These are phyloP conservation scores for button mushroom (Agaricus bisporus) DNA, from an alignment of 768 basidiomycete species.

Conservation along the genomic window DNA sequence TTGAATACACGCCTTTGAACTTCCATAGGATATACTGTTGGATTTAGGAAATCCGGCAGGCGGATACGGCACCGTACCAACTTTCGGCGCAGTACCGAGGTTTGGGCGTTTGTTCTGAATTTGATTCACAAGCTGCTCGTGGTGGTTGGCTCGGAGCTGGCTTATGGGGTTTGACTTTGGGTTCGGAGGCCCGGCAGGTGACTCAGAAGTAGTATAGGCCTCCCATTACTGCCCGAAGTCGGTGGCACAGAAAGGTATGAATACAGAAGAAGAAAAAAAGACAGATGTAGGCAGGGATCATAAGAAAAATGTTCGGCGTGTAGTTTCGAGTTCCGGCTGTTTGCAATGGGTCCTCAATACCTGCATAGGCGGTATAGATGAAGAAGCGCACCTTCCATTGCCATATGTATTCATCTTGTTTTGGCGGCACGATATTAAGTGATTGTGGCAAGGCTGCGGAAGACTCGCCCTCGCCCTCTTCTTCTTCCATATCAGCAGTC, in stretches of 20 bases:
- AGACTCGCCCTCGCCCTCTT: neutral
- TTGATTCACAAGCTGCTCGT: neutral
- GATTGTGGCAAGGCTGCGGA: neutral
- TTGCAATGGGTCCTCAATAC: conserved; percentile 8
- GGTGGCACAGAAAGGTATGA: neutral
- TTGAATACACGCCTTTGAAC: conserved; percentile 1
- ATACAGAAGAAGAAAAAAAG: neutral
- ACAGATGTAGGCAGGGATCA: conserved; percentile 21
- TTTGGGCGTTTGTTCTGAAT: neutral
- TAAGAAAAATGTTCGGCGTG: conserved; percentile 86
- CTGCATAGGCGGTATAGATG: neutral
- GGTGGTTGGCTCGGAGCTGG: neutral
- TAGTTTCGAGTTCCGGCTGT: conserved; percentile 91
- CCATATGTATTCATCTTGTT: conserved; percentile 80
- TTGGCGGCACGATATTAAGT: conserved; percentile 45
- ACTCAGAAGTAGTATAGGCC: too few relatives aligned
- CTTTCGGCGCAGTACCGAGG: neutral
- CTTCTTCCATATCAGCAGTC: conserved; percentile 16
- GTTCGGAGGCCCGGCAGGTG: too few relatives aligned
- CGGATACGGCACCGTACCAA: neutral
- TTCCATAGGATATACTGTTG: neutral
- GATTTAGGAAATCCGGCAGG: neutral
- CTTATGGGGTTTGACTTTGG: neutral
- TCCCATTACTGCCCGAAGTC: too few relatives aligned
- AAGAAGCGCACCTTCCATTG: conserved; percentile 71